These are phyloP conservation scores for Umbelopsis isabellina DNA, from an alignment of 192 early-diverging fungal genomes.

Conservation along the genomic window DNA sequence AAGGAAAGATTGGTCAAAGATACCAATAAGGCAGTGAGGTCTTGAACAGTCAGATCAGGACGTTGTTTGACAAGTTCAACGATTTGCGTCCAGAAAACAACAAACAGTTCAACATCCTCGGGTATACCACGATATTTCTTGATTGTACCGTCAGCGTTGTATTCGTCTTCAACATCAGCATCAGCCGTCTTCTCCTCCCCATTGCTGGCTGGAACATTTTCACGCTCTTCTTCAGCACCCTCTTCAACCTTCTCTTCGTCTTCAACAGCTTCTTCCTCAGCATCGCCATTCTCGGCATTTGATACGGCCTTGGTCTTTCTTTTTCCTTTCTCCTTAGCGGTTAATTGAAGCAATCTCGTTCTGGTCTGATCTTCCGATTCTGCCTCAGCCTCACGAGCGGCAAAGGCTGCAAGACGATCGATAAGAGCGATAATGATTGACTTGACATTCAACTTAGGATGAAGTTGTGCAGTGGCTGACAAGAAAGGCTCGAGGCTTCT, in stretches of 20 bases:
- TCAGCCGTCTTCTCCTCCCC: slow-evolving; percentile 35
- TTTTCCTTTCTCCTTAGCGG: slow-evolving; percentile 32
- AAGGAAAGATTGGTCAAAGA: slow-evolving; percentile 90
- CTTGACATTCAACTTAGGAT: slow-evolving; percentile 95
- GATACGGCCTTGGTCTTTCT: neutral
- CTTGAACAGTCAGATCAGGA: slow-evolving; percentile 90
- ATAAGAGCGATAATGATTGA: slow-evolving; percentile 95
- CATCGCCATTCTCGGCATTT: slow-evolving; percentile 19
- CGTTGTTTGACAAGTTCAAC: slow-evolving; percentile 88
- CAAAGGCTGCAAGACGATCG: slow-evolving; percentile 92
- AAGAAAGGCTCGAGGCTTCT: slow-evolving; percentile 88
- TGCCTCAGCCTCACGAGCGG: slow-evolving; percentile 72
- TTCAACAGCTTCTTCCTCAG: slow-evolving; percentile 30
- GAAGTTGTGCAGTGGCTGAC: slow-evolving; percentile 87
- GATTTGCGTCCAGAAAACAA: slow-evolving; percentile 97
- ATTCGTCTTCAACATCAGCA: slow-evolving; percentile 23
- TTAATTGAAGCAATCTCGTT: slow-evolving; percentile 19
- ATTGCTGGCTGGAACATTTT: slow-evolving; percentile 30
- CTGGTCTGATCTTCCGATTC: slow-evolving; percentile 49
- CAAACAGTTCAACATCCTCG: slow-evolving; percentile 88
- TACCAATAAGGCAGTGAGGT: slow-evolving; percentile 88
- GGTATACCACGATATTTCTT: slow-evolving; percentile 77
- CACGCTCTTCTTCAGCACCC: slow-evolving; percentile 25
- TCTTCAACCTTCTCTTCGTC: slow-evolving; percentile 6
- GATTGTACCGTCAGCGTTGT: slow-evolving; percentile 38